phyloP scores from a whole-genome alignment of 805 yeast species.

The Komagataella pseudopastoris region DNA sequence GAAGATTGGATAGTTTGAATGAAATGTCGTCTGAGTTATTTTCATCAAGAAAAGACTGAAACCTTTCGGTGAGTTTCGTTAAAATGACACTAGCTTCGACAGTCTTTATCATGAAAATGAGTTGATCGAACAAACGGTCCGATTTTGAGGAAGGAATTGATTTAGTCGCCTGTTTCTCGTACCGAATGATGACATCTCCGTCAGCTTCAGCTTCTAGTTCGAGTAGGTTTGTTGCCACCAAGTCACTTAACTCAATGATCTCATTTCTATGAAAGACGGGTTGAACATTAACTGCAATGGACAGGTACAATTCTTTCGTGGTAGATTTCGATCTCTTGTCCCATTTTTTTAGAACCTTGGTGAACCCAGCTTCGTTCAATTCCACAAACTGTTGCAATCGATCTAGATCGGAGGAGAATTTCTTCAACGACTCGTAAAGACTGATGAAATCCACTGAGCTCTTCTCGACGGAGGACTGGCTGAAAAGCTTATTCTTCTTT shows the following conservation, averaged over 20 bases:
- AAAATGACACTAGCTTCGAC: constrained; percentile 8
- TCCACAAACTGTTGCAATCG: constrained; percentile 89
- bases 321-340: constrained; percentile 92
- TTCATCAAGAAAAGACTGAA: constrained; percentile 17
- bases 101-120: constrained; percentile 26
- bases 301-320: constrained; percentile 81
- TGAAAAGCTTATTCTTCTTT: constrained; percentile 41
- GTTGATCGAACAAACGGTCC: constrained; percentile 58
- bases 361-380: constrained; percentile 89
- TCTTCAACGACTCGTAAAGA: constrained; percentile 76
- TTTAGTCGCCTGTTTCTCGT: constrained; percentile 7
- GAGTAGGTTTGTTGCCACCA: constrained; percentile 49
- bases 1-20: constrained; percentile 51
- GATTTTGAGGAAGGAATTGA: constrained; percentile 19
- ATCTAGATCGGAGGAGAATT: constrained; percentile 79
- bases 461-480: constrained; percentile 26
- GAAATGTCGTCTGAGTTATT: neutral
- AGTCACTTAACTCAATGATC: constrained; percentile 72
- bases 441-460: constrained; percentile 71
- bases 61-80: neutral
- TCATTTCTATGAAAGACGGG: constrained; percentile 91
- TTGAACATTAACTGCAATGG: constrained; percentile 90
- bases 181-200: constrained; percentile 17
- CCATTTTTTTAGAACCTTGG: constrained; percentile 95
- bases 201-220: constrained; percentile 65